phyloP scores from a whole-genome alignment of 1,284 basidiomycete species.

The Vanrija sp. region DNA sequence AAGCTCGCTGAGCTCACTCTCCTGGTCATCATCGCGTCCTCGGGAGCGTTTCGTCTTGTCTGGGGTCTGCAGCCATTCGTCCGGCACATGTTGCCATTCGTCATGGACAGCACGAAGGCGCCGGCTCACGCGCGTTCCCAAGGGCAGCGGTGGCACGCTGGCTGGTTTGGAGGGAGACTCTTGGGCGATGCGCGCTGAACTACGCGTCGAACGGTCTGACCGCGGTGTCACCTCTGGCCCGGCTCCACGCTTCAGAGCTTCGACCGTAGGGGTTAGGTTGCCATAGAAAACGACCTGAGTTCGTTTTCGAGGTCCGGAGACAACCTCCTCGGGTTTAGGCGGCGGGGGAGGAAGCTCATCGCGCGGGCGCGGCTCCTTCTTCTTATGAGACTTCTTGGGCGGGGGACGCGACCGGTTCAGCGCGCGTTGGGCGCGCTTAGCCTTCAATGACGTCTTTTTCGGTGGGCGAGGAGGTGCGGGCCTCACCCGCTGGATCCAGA shows the following conservation, averaged over 20 bases:
- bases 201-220: slow-evolving; percentile 17
- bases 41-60: background rate
- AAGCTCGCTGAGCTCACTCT: slow-evolving; percentile 46
- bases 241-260: slow-evolving; percentile 33
- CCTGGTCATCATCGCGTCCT: slow-evolving; percentile 22
- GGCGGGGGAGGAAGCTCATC: slow-evolving; percentile 8
- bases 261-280: slow-evolving; percentile 33
- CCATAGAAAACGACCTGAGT: slow-evolving; percentile 41
- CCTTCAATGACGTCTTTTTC: slow-evolving; percentile 39
- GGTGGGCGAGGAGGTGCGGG: slow-evolving; percentile 25
- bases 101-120: slow-evolving; percentile 35
- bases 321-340: background rate
- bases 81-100: slow-evolving; percentile 49
- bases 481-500: slow-evolving; percentile 54
- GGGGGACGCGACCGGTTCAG: slow-evolving; percentile 7
- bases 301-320: slow-evolving; percentile 30
- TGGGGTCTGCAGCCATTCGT: slow-evolving; percentile 40
- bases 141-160: slow-evolving; percentile 22
- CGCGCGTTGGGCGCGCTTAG: slow-evolving; percentile 28
- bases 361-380: slow-evolving; percentile 1
- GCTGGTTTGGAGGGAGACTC: slow-evolving; percentile 18
- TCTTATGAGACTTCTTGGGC: slow-evolving; percentile 27
- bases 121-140: slow-evolving; percentile 36
- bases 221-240: slow-evolving; percentile 5
- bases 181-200: slow-evolving; percentile 3